A percentile compares a stretch with the other conserved stretches of the same genome.
Evolutionary conservation across 176 grass and related monocot species (phyloP).

Genomic region (Oryza glumipatula): DNA sequence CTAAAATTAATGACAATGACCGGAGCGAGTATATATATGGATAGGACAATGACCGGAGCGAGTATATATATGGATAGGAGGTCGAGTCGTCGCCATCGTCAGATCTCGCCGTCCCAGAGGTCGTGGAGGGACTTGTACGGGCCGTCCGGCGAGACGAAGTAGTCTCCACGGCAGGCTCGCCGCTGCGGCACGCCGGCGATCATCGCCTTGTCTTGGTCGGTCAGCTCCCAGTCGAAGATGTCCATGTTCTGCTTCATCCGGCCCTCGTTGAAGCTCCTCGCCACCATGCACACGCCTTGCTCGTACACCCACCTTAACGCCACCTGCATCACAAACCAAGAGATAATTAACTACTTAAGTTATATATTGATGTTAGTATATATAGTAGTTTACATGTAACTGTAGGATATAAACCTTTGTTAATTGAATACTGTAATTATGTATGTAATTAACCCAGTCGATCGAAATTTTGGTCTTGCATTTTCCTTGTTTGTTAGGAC

Average conservation of each 20-base stretch:
- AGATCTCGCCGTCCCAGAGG: constrained; percentile 75
- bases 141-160: constrained; percentile 45
- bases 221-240: constrained; percentile 82
- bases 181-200: constrained; percentile 54
- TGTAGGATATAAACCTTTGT: no score
- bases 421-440: no score
- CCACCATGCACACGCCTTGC: constrained; percentile 49
- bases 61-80: no score
- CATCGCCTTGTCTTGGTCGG: constrained; percentile 42
- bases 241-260: constrained; percentile 71
- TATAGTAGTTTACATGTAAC: no score
- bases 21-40: no score
- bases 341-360: no score
- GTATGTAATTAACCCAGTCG: no score
- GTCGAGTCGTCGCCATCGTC: neutral
- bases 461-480: no score
- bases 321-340: constrained; percentile 33
- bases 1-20: no score
- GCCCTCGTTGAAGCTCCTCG: constrained; percentile 61
- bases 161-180: constrained; percentile 28
- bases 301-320: constrained; percentile 72
- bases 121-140: constrained; percentile 62
- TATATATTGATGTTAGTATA: no score
- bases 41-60: no score
- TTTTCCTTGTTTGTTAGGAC: no score